phyloP scores from a whole-genome alignment of 2,329 filamentous ascomycete genomes.

The Diaporthe humulicola region DNA sequence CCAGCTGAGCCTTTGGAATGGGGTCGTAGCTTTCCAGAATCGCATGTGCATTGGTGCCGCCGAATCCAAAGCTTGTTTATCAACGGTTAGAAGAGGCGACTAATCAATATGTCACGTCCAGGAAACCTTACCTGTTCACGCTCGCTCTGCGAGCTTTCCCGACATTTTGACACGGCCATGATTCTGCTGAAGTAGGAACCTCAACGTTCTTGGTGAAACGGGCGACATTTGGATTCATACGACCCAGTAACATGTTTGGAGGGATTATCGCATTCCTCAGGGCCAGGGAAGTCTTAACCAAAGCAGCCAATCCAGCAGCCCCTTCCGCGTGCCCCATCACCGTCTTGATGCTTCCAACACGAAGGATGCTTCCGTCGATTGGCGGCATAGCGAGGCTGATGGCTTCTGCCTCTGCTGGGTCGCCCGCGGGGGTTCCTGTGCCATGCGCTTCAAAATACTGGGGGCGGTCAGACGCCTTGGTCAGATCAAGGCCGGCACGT shows the following conservation, averaged over 20 bases:
- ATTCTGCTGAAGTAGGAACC: no score
- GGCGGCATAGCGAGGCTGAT: slow-evolving; percentile 43
- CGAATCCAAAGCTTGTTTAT: slow-evolving; percentile 43
- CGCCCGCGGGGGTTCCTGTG: slow-evolving; percentile 48
- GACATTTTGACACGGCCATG: no score
- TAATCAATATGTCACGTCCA: not conserved
- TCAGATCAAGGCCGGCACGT: slow-evolving; percentile 51
- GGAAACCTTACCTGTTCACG: slow-evolving; percentile 14
- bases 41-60: no score
- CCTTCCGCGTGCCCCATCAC: slow-evolving; percentile 58
- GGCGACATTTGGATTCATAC: slow-evolving; percentile 51
- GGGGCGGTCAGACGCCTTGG: slow-evolving; percentile 44
- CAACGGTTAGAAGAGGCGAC: not conserved
- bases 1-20: no score
- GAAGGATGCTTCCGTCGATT: no score
- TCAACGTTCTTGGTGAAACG: slow-evolving; percentile 44
- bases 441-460: slow-evolving; percentile 61
- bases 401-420: slow-evolving; percentile 44
- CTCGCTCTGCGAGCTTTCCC: not conserved
- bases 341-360: slow-evolving; percentile 50
- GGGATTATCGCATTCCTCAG: slow-evolving; percentile 52
- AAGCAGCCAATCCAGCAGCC: slow-evolving; percentile 54
- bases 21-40: no score
- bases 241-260: slow-evolving; percentile 52
- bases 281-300: slow-evolving; percentile 53